Evolutionary conservation across 2,329 filamentous ascomycete species (phyloP).

Genomic region (Tothia fuscella): DNA sequence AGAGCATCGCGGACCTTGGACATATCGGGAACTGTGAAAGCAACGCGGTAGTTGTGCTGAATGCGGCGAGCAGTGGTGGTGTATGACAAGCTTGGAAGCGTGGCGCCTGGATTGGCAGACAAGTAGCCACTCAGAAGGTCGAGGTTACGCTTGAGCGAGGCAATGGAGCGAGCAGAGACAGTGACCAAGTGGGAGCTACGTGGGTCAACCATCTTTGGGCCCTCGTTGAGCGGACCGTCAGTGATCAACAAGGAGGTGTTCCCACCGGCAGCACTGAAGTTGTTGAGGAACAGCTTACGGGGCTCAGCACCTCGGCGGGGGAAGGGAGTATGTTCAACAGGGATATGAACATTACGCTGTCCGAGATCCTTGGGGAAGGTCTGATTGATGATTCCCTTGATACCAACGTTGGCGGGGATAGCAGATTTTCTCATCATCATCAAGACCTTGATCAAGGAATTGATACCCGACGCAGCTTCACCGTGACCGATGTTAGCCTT

Average conservation of each 20-base stretch:
- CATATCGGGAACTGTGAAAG: constrained; percentile 35
- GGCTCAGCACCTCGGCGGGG: constrained; percentile 36
- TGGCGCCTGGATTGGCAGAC: constrained; percentile 31
- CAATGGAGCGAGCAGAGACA: constrained; percentile 39
- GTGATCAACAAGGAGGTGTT: constrained; percentile 42
- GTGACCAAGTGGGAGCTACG: constrained; percentile 36
- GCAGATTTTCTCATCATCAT: constrained; percentile 43
- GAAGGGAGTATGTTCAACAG: constrained; percentile 32
- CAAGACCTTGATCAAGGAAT: constrained; percentile 40
- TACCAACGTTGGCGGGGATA: constrained; percentile 43
- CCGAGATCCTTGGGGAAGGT: constrained; percentile 40
- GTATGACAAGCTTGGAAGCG: constrained; percentile 38
- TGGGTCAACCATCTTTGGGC: constrained; percentile 31
- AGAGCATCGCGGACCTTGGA: constrained; percentile 33
- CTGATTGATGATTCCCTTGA: constrained; percentile 44
- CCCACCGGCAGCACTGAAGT: constrained; percentile 42
- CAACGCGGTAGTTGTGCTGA: constrained; percentile 41
- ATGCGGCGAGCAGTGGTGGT: constrained; percentile 41
- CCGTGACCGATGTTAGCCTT: constrained; percentile 45
- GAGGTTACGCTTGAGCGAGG: constrained; percentile 40
- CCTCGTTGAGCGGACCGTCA: constrained; percentile 34
- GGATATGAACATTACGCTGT: constrained; percentile 42
- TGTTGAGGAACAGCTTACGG: constrained; percentile 40
- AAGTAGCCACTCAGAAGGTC: constrained; percentile 35
- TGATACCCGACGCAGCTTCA: constrained; percentile 43